Evolutionary conservation across 1,284 basidiomycete genomes (phyloP), one percentile per base, ranked within the genome.

Genomic region (Takashimella tepidaria): DNA sequence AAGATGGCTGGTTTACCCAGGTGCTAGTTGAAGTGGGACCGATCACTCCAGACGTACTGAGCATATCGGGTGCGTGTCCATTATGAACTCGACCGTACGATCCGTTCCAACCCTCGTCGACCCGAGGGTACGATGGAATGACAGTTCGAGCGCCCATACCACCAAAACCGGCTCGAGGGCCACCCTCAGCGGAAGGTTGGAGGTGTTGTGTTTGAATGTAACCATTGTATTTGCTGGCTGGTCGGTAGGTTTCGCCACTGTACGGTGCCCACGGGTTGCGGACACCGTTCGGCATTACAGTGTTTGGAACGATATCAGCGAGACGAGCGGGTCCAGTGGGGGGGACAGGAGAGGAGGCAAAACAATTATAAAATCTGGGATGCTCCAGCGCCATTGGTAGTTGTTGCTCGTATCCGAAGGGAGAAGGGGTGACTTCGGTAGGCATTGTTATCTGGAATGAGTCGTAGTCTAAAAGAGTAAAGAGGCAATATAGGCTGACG

Each of bases 101-200:
- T 12, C 68, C 64, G 43, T 61, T 54, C 66, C 68, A 68, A 24
- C 66, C 62, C 24, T 67, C 68, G 41, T 67, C 67, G 27, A 4
- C 54, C 45, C 42, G 22, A 41, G 16, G 24, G 12, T n/a, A 24
- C 27, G 1, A 27, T 25, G 16, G 24, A 24, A 23, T 25, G n/a
- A 21, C 37, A 19, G 45, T 41, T 22, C 26, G 41, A 31, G 47
- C 51, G 13, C 48, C 47, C n/a, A n/a, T n/a, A 6, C 27, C 47
- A 21, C 23, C 40, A 21, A 50, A 13, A 8, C 41, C 20, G 10
- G 31, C 31, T 8, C 31, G 31, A 16, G 31, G 31, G 16, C 31
- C 31, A 16, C 8, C 16, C 31, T 8, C 31, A 8, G 31, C 10
- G 31, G 31, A 16, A 37, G 16, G 31, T 16, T 37, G 31, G 31